Conservation (phyloP, 2,329 filamentous ascomycete genomes). For the Trichoderma koningiopsis region DNA sequence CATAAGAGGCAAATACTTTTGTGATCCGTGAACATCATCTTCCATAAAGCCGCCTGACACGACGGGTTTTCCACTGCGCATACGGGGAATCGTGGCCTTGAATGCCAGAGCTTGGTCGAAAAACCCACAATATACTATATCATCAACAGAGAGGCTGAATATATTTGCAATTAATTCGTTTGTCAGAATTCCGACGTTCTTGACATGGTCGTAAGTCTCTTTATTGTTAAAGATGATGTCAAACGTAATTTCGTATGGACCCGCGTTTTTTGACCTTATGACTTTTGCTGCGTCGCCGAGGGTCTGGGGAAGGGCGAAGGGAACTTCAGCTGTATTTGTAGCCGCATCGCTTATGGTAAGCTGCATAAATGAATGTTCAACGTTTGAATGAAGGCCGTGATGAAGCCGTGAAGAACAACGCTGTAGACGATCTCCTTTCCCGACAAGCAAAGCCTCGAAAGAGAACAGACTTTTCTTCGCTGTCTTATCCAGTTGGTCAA, state of each 20-base stretch:
- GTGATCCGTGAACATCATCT: background rate
- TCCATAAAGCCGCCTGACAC: background rate
- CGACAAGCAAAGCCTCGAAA: background rate
- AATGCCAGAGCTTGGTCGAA: conserved; percentile 51
- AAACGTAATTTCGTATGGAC: background rate
- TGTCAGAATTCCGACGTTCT: background rate
- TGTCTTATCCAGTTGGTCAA: background rate
- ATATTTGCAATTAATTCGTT: background rate
- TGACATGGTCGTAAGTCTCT: background rate
- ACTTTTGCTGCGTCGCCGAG: conserved; percentile 22
- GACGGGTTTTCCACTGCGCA: conserved; percentile 12
- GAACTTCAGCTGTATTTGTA: background rate
- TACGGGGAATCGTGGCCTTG: conserved; percentile 45
- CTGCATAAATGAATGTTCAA: background rate
- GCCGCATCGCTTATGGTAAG: background rate
- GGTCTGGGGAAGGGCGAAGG: background rate
- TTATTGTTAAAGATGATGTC: background rate
- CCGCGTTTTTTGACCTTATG: background rate
- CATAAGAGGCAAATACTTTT: background rate
- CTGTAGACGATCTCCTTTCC: background rate
- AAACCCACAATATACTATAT: conserved; percentile 44
- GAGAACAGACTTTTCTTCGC: background rate
- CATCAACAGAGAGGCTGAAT: conserved; percentile 18
- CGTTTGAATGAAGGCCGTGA: background rate
- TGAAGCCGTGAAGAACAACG: background rate